Percentiles rank a stretch among this genome's conserved stretches.
Evolutionary conservation across 768 basidiomycete genomes (phyloP).

Genomic region (Agaricus bisporus): DNA sequence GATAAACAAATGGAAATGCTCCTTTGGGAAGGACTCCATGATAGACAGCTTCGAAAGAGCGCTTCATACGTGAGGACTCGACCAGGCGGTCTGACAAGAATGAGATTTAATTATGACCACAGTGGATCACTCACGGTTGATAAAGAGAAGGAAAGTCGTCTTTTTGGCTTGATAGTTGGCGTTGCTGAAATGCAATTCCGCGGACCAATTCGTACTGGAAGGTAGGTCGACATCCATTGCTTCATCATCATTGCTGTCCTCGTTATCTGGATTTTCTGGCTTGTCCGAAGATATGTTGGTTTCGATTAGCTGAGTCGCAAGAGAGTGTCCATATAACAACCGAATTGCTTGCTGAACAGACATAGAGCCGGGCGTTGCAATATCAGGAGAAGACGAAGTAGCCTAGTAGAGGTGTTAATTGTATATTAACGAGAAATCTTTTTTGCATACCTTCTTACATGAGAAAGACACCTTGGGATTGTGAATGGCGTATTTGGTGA

Average conservation of each 20-base stretch:
- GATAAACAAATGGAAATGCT: conserved; percentile 83
- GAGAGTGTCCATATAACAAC: conserved; percentile 71
- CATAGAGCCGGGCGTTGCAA: conserved; percentile 72
- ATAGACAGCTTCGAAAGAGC: conserved; percentile 84
- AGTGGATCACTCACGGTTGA: conserved; percentile 66
- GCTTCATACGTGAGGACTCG: conserved; percentile 81
- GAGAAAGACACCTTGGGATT: conserved; percentile 84
- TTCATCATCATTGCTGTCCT: conserved; percentile 25
- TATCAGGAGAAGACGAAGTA: conserved; percentile 67
- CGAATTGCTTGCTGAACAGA: conserved; percentile 66
- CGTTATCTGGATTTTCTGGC: conserved; percentile 21
- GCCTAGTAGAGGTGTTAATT: conserved; percentile 35
- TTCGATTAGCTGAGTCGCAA: conserved; percentile 71
- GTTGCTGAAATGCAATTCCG: conserved; percentile 74
- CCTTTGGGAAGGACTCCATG: conserved; percentile 85
- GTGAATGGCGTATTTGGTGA: conserved; percentile 91
- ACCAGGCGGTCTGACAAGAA: conserved; percentile 76
- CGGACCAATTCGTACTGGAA: conserved; percentile 49
- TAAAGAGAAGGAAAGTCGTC: conserved; percentile 82
- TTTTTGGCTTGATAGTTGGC: conserved; percentile 90
- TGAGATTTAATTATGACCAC: neutral
- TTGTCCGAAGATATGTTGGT: conserved; percentile 31
- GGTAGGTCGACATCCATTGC: conserved; percentile 22
- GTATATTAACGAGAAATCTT: neutral
- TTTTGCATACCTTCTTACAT: conserved; percentile 76